These are phyloP conservation scores for Colletotrichum sp. DNA, from an alignment of 2,329 filamentous ascomycete species.

Conservation along the genomic window DNA sequence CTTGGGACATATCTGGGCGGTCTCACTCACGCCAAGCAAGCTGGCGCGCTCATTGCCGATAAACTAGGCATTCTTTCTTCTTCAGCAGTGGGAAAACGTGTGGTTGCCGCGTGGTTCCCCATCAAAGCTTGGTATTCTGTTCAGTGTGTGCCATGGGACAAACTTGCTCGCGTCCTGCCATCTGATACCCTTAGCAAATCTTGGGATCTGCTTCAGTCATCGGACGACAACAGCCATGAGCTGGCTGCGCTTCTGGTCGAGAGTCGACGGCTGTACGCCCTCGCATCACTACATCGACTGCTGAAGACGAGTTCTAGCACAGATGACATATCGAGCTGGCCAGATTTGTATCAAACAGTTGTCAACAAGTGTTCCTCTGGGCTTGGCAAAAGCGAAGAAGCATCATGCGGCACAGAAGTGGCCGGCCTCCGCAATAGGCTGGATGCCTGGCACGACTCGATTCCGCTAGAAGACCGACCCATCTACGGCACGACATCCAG, in stretches of 20 bases:
- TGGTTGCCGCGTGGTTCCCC: not conserved
- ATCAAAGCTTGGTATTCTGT: not conserved
- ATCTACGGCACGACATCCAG: not conserved
- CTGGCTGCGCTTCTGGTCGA: not conserved
- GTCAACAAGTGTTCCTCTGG: not conserved
- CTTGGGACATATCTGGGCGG: not conserved
- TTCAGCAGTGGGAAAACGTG: rapidly evolving
- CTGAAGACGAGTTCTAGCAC: not conserved
- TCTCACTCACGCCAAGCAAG: not conserved
- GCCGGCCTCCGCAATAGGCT: not conserved
- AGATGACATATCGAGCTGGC: not conserved
- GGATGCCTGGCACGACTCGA: not conserved
- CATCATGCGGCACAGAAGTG: not conserved
- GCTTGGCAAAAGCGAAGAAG: not conserved
- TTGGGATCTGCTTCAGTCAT: not conserved
- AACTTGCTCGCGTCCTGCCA: not conserved
- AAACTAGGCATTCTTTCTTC: not conserved
- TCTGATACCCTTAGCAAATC: rapidly evolving
- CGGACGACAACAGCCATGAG: not conserved
- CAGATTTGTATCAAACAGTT: not conserved
- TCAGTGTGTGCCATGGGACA: not conserved
- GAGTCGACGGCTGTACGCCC: not conserved
- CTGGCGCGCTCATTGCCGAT: not conserved
- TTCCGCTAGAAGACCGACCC: not conserved
- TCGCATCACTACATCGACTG: not conserved